Evolutionary conservation across 2,329 filamentous ascomycete genomes (phyloP).

Genomic region (Ascochyta lentis): DNA sequence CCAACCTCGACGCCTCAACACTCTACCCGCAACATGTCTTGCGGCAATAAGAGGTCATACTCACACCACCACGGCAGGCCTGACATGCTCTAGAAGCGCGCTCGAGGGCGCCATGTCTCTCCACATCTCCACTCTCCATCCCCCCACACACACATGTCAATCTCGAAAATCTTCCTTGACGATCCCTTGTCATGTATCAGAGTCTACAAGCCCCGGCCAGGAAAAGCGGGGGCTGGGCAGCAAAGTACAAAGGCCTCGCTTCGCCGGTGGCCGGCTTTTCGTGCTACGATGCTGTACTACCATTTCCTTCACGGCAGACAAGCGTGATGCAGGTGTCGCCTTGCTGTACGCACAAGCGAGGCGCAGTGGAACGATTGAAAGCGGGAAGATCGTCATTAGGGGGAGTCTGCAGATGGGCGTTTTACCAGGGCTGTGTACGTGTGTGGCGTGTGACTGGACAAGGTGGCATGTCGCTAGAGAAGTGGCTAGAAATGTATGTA

Average conservation of each 20-base stretch:
- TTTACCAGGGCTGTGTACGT: neutral
- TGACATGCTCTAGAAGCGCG: constrained; percentile 2
- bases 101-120: neutral
- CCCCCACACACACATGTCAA: neutral
- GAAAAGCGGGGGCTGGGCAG: constrained; percentile 13
- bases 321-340: constrained; percentile 13
- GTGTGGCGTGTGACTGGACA: neutral
- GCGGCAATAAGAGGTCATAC: neutral
- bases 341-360: constrained; percentile 9
- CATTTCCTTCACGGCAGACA: constrained; percentile 8
- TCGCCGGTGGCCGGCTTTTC: constrained; percentile 5
- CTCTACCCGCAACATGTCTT: constrained; percentile 6
- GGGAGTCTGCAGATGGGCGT: constrained; percentile 4
- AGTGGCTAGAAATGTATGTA: constrained; percentile 1
- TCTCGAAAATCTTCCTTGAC: neutral
- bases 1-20: constrained; percentile 9
- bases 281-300: constrained; percentile 9
- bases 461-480: neutral
- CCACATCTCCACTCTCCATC: neutral
- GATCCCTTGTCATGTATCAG: constrained; percentile 7
- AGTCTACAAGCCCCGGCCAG: constrained; percentile 6
- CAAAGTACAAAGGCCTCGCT: constrained; percentile 4
- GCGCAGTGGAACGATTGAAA: neutral
- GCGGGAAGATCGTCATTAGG: constrained; percentile 14
- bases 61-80: constrained; percentile 7